phyloP scores from a whole-genome alignment of 2,329 filamentous ascomycete genomes.

The Ilyonectria mors-panacis region DNA sequence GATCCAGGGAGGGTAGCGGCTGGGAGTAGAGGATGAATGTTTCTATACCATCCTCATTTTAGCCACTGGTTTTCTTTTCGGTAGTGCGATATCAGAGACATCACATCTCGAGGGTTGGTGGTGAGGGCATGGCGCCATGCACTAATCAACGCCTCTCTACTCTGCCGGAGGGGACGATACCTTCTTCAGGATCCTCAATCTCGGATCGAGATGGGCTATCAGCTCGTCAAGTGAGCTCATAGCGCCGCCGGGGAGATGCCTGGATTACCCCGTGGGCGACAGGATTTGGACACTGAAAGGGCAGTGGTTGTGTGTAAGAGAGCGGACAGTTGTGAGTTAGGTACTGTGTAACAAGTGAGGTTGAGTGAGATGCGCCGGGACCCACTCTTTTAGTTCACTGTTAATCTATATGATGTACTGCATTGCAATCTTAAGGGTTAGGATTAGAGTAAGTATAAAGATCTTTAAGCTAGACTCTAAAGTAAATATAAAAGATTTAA shows the following conservation, averaged over 20 bases:
- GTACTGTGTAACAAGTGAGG: neutral
- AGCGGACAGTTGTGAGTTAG: neutral
- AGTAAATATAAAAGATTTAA: too few species aligned
- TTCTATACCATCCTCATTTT: conserved; percentile 68
- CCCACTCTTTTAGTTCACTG: neutral
- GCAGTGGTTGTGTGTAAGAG: neutral
- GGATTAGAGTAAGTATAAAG: too few species aligned
- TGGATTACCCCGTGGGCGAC: neutral
- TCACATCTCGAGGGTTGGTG: neutral
- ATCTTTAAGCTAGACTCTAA: too few species aligned
- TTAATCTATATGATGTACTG: too few species aligned
- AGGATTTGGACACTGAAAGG: neutral
- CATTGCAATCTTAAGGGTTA: too few species aligned
- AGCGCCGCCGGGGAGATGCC: neutral
- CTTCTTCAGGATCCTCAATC: conserved; percentile 66
- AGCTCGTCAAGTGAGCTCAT: conserved; percentile 45
- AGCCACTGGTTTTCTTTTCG: neutral
- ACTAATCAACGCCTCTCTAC: neutral
- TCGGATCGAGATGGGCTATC: conserved; percentile 57
- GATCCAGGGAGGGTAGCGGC: conserved; percentile 79
- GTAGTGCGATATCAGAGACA: neutral
- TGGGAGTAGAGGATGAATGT: conserved; percentile 90
- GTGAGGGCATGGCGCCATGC: neutral
- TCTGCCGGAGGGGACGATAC: conserved; percentile 40
- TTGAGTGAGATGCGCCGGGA: neutral